These are phyloP conservation scores for Fraxinus paxiana DNA, from an alignment of 305 asterid species.

Conservation along the genomic window DNA sequence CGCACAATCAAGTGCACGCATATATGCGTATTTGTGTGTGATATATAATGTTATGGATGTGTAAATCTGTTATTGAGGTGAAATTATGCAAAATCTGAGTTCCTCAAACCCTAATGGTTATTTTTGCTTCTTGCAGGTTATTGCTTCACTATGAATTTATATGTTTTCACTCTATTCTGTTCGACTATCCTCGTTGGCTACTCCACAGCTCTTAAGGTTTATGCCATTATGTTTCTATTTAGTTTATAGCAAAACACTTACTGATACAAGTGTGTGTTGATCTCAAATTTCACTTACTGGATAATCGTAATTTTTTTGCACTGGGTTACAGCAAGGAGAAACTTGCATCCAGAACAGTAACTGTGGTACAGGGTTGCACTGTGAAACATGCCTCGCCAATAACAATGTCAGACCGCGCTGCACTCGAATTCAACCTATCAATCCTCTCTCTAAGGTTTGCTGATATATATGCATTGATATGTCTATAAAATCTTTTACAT, in stretches of 20 bases:
- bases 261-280: neutral
- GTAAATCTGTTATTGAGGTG: neutral
- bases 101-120: neutral
- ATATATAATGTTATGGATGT: neutral
- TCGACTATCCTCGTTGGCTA: constrained; percentile 29
- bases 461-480: neutral
- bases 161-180: constrained; percentile 26
- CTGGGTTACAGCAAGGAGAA: constrained; percentile 49
- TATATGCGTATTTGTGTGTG: neutral
- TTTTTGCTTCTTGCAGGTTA: constrained; percentile 13
- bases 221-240: neutral
- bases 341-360: constrained; percentile 46
- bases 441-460: constrained; percentile 68
- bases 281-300: constrained; percentile 4
- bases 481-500: neutral
- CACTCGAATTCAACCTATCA: constrained; percentile 63
- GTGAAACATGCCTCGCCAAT: constrained; percentile 77
- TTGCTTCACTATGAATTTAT: constrained; percentile 29
- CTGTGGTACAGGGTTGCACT: constrained; percentile 72
- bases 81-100: neutral
- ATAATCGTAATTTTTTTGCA: neutral
- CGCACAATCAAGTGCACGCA: neutral
- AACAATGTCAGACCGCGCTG: constrained; percentile 75
- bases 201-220: constrained; percentile 42
- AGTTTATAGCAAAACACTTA: neutral